Conservation (phyloP, 176 grass and related monocot genomes). For the Tillandsia fasciculata region DNA sequence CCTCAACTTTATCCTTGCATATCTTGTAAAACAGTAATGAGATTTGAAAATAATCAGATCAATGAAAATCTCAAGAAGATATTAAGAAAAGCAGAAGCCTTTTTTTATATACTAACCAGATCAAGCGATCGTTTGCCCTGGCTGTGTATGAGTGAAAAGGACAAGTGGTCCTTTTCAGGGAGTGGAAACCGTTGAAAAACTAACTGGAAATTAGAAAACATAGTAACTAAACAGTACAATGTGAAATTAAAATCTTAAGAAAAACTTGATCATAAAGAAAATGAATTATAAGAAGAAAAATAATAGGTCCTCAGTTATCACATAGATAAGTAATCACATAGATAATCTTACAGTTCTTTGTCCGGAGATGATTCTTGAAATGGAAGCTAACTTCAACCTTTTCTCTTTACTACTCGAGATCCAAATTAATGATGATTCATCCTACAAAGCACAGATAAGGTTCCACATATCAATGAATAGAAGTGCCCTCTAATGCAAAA, state of each 20-base stretch:
- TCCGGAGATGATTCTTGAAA: conserved; percentile 70
- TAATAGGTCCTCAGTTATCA: neutral
- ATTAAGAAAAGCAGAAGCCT: conserved; percentile 14
- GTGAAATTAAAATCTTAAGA: neutral
- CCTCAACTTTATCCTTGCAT: conserved; percentile 95
- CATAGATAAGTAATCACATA: neutral
- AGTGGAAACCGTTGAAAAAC: conserved; percentile 89
- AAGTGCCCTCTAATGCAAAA: neutral
- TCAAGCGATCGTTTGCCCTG: conserved; percentile 80
- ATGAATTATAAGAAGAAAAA: neutral
- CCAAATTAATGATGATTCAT: conserved; percentile 93
- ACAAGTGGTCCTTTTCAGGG: conserved; percentile 86
- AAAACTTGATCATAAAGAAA: neutral
- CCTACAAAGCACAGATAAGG: conserved; percentile 23
- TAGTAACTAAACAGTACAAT: neutral
- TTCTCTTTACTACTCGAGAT: conserved; percentile 73
- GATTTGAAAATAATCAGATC: conserved; percentile 9
- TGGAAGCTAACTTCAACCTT: conserved; percentile 71
- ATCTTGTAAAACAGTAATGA: conserved; percentile 30
- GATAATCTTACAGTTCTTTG: conserved; percentile 73
- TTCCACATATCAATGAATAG: neutral
- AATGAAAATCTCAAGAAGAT: neutral
- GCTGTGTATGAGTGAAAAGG: conserved; percentile 93
- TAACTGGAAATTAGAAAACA: conserved; percentile 40
- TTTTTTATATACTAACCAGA: conserved; percentile 39